phyloP scores from a whole-genome alignment of 371 early-diverging fungal species.

The Mortierella sp. region DNA sequence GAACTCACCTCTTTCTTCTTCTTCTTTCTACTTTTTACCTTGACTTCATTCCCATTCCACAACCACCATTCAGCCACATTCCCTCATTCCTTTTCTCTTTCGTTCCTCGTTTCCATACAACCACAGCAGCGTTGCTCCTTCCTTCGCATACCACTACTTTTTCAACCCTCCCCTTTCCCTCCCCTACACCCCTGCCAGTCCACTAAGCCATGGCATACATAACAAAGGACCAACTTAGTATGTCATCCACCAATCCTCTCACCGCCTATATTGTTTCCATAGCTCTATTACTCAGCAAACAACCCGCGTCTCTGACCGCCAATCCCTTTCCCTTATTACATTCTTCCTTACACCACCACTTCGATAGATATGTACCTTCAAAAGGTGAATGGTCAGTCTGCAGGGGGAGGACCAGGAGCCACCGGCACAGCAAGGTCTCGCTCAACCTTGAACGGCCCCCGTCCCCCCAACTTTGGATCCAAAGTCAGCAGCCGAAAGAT shows the following conservation, averaged over 20 bases:
- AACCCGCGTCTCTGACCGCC: background rate
- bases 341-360: background rate
- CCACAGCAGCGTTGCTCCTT: background rate
- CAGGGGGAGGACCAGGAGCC: conserved; percentile 25
- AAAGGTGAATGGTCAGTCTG: conserved; percentile 34
- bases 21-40: background rate
- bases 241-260: background rate
- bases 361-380: conserved; percentile 43
- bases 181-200: background rate
- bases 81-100: background rate
- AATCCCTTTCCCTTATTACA: background rate
- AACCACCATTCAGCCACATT: background rate
- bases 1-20: conserved; percentile 2
- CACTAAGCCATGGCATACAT: conserved; percentile 43
- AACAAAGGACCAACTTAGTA: conserved; percentile 56
- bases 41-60: conserved; percentile 9
- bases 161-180: background rate
- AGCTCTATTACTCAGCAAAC: background rate
- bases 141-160: background rate
- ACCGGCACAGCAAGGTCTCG: conserved; percentile 43
- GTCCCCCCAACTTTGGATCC: conserved; percentile 48
- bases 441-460: conserved; percentile 47
- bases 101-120: background rate
- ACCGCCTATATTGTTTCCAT: background rate
- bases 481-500: conserved; percentile 44